Evolutionary conservation across 805 yeast species (phyloP), one percentile per base, ranked within the genome.

Genomic region (Priceomyces haplophilus): DNA sequence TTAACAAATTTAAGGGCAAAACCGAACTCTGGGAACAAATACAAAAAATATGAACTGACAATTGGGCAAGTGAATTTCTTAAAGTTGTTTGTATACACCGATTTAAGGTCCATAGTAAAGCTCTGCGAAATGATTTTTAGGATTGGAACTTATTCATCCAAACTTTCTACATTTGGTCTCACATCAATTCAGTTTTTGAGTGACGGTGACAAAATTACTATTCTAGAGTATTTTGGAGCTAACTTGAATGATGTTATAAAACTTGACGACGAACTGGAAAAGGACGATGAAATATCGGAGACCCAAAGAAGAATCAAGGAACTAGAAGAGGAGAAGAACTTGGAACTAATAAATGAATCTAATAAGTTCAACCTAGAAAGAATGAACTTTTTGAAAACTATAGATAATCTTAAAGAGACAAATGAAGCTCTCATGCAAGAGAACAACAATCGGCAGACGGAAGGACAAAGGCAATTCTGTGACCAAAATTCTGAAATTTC

Each of bases 61-160:
- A 29, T 38, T 10, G 15, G 15, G 4, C 34, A 38, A 7, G 36
- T 45, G 10, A 43, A 45, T 15, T 42, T 57, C 16, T 45, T 54
- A 25, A 50, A 49, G 21, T 27, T 53, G 10, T 37, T 58, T 1
- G 13, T 56, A 6, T 38, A 44, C 11, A 47, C 49, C 7, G 53
- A 57, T 37, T 12, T 48, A 2, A 21, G 35, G 2, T 52, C 58
- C 27, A 42, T 58, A 11, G 32, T 42, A 4, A 44, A 34, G 5
- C 43, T 55, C 1, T 53, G 61, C 38, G 51, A 50, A 24, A 25
- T 51, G 3, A 25, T 61, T 3, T 34, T 56, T 7, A 40, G 33
- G 20, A 50, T 61, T 17, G 60, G 61, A 3, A 52, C 52, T 1
- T 43, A 41, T 25, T 53, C 63, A 2, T 58, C 63, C 3, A 53